Conservation (phyloP, 495 filamentous ascomycete genomes). For the Recurvomyces mirabilis region DNA sequence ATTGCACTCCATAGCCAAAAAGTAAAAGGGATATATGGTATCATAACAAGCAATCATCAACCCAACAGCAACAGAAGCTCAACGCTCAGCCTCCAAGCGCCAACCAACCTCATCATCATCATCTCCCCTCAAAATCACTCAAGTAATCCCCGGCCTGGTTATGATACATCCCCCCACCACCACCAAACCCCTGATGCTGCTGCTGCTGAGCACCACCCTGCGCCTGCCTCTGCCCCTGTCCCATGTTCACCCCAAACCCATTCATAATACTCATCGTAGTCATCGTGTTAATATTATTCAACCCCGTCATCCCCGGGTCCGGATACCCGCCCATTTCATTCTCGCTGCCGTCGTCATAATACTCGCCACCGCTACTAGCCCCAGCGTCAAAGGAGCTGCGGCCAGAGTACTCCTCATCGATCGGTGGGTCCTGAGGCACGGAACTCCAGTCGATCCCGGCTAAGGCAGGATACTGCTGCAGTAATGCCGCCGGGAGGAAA, state of each 20-base stretch:
- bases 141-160: conserved; percentile 14
- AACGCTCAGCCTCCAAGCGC: too few relatives aligned
- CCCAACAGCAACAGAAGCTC: too few relatives aligned
- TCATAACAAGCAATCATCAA: too few relatives aligned
- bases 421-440: conserved; percentile 32
- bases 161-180: conserved; percentile 7
- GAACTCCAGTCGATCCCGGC: conserved; percentile 69
- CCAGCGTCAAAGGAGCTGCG: conserved; percentile 85
- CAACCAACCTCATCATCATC: too few relatives aligned
- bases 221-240: not conserved
- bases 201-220: not conserved
- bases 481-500: conserved; percentile 65
- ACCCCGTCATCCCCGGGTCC: not conserved
- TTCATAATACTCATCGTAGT: not conserved
- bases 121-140: conserved; percentile 22
- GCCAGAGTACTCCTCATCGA: conserved; percentile 62
- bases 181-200: conserved; percentile 10
- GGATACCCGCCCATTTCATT: conserved; percentile 14
- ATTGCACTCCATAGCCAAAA: too few relatives aligned
- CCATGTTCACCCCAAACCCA: not conserved
- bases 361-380: conserved; percentile 54
- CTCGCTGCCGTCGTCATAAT: conserved; percentile 39
- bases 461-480: conserved; percentile 85
- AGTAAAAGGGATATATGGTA: too few relatives aligned
- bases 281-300: not conserved